Evolutionary conservation across 306 rosid species (phyloP).

Genomic region (Urtica urens): DNA sequence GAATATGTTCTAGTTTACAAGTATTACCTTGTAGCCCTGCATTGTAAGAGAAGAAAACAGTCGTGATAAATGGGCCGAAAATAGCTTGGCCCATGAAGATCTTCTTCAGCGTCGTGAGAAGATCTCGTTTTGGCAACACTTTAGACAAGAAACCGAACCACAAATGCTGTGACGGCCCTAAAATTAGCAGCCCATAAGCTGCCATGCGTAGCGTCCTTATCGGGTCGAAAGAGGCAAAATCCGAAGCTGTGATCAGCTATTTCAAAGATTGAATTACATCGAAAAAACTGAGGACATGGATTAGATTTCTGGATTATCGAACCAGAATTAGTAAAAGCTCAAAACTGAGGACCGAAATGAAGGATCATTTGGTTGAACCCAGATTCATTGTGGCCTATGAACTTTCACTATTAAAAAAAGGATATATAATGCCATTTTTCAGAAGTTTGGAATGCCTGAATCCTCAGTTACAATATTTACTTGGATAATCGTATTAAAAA

Average conservation of each 20-base stretch:
- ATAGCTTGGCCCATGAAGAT: constrained; percentile 57
- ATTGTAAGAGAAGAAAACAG: constrained; percentile 64
- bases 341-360: no score
- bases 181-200: constrained; percentile 45
- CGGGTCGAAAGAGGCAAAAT: constrained; percentile 35
- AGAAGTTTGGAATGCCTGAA: no score
- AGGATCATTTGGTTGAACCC: no score
- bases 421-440: no score
- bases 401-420: no score
- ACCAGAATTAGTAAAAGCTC: no score
- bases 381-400: no score
- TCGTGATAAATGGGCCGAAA: constrained; percentile 47
- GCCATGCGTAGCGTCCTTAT: constrained; percentile 57
- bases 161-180: constrained; percentile 69
- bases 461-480: no score
- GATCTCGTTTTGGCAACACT: constrained; percentile 41
- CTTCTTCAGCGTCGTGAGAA: constrained; percentile 53
- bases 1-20: background rate
- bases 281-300: no score
- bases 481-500: no score
- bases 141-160: constrained; percentile 58
- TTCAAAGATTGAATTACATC: constrained; percentile 2
- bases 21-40: constrained; percentile 44
- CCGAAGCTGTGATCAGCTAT: constrained; percentile 43
- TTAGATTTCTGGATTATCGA: no score